A percentile compares a stretch with the other conserved stretches of the same genome.
phyloP scores from a whole-genome alignment of 352 stramenopile genomes.

The Phytophthora pinifolia region DNA sequence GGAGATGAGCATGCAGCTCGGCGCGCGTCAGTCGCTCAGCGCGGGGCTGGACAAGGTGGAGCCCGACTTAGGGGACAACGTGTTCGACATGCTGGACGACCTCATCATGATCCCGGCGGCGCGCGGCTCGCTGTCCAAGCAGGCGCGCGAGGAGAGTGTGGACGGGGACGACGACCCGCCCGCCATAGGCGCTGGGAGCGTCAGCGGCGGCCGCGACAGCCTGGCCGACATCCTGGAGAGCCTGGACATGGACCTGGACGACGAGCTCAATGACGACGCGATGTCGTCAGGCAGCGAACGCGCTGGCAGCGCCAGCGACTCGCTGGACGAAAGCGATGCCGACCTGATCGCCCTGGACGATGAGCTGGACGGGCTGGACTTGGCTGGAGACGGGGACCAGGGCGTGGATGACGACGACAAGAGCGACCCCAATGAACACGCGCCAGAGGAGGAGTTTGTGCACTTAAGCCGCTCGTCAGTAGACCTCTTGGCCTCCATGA shows the following conservation, averaged over 20 bases:
- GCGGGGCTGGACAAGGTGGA: slow-evolving; percentile 70
- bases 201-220: slow-evolving; percentile 55
- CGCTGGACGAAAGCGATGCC: slow-evolving; percentile 61
- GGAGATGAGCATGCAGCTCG: slow-evolving; percentile 82
- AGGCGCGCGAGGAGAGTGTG: slow-evolving; percentile 41
- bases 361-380: slow-evolving; percentile 43
- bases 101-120: slow-evolving; percentile 83
- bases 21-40: slow-evolving; percentile 51
- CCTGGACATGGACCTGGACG: slow-evolving; percentile 84
- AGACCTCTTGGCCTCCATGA: slow-evolving; percentile 72
- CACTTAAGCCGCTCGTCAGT: slow-evolving; percentile 68
- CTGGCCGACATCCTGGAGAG: slow-evolving; percentile 84
- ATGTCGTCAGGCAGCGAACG: slow-evolving; percentile 34
- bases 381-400: slow-evolving; percentile 27
- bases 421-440: slow-evolving; percentile 60
- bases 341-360: slow-evolving; percentile 48
- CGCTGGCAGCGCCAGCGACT: slow-evolving; percentile 40
- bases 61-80: slow-evolving; percentile 79
- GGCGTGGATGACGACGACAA: slow-evolving; percentile 30
- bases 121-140: slow-evolving; percentile 65
- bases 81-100: slow-evolving; percentile 89
- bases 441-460: slow-evolving; percentile 60
- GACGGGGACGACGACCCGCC: slow-evolving; percentile 33
- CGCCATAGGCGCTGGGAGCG: slow-evolving; percentile 30
- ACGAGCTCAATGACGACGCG: slow-evolving; percentile 60